Percentiles rank a stretch among this genome's conserved stretches.
phyloP scores from a whole-genome alignment of 2,329 filamentous ascomycete species.

The Fusarium falciforme region DNA sequence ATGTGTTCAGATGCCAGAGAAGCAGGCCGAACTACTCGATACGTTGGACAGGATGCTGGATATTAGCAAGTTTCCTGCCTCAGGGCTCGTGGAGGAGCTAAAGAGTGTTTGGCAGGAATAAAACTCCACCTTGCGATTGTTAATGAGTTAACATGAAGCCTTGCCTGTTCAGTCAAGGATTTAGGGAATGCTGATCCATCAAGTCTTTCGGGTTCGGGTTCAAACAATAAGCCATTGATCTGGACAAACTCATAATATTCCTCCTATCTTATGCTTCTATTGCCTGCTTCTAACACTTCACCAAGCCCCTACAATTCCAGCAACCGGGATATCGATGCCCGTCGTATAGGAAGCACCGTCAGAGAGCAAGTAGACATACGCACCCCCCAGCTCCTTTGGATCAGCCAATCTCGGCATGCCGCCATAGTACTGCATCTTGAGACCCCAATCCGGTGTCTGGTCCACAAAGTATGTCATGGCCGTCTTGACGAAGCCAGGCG shows the following conservation, averaged over 20 bases:
- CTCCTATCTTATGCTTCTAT: background rate
- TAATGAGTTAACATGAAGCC: background rate
- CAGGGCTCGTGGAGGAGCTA: background rate
- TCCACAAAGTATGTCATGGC: conserved; percentile 63
- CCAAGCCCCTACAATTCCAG: conserved; percentile 38
- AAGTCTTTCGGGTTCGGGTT: no score
- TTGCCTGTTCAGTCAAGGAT: background rate
- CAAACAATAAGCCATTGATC: background rate
- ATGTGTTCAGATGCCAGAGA: background rate
- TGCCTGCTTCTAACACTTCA: background rate
- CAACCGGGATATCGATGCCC: conserved; percentile 59
- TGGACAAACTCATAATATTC: background rate
- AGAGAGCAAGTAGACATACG: conserved; percentile 67
- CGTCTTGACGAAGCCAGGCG: conserved; percentile 57
- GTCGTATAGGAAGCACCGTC: conserved; percentile 64
- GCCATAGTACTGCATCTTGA: conserved; percentile 68
- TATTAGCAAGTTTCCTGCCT: background rate
- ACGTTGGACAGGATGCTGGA: background rate
- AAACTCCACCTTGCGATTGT: background rate
- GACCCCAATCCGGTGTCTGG: conserved; percentile 65
- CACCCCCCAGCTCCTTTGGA: conserved; percentile 65
- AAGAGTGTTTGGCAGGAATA: background rate
- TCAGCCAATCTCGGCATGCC: conserved; percentile 66
- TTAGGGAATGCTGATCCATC: background rate
- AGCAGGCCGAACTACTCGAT: background rate